These are phyloP conservation scores for Trichoderma parareesei DNA, from an alignment of 495 filamentous ascomycete genomes.

Conservation along the genomic window DNA sequence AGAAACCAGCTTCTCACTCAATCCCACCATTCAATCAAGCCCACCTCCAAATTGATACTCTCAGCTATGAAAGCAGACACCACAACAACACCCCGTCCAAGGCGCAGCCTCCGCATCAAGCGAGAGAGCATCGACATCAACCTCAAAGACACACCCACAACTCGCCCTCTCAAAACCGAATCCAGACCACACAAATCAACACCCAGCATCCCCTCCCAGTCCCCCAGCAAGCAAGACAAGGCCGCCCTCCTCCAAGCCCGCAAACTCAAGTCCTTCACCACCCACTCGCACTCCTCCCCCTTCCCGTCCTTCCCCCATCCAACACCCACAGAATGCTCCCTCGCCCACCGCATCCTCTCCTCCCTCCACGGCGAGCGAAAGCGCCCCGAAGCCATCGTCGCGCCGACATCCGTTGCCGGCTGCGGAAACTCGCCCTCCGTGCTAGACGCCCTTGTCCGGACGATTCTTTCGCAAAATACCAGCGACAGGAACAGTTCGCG, in stretches of 20 bases:
- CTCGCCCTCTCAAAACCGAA: neutral
- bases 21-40: neutral
- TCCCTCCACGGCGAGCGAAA: conserved; percentile 56
- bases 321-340: conserved; percentile 60
- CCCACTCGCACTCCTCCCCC: conserved; percentile 39
- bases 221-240: neutral
- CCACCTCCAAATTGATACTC: neutral
- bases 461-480: conserved; percentile 67
- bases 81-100: neutral
- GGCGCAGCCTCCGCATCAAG: conserved; percentile 5
- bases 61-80: neutral
- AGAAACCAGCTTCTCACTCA: neutral
- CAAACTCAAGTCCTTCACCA: conserved; percentile 26
- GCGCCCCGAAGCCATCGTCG: conserved; percentile 52
- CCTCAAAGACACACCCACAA: neutral
- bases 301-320: conserved; percentile 63
- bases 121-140: neutral
- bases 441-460: conserved; percentile 76
- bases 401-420: conserved; percentile 60
- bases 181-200: neutral
- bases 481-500: conserved; percentile 54
- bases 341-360: conserved; percentile 58
- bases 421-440: conserved; percentile 84
- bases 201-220: neutral
- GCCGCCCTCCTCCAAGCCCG: conserved; percentile 19